These are phyloP conservation scores for Colletotrichum abscissum DNA, from an alignment of 2,329 filamentous ascomycete genomes.

Conservation along the genomic window DNA sequence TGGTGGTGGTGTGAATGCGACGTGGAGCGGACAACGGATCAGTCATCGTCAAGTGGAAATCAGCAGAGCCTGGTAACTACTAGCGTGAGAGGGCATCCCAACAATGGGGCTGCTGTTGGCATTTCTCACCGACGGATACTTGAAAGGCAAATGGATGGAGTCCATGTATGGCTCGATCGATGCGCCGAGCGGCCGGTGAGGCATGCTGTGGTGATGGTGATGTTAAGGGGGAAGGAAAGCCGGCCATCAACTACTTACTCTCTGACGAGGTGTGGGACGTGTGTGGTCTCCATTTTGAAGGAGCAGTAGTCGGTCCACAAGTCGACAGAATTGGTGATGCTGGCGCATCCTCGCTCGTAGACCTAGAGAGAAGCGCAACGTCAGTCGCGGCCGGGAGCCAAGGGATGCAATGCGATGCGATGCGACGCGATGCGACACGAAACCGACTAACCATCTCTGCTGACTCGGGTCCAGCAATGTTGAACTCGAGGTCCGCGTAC, in stretches of 20 bases:
- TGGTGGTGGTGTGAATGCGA: constrained; percentile 47
- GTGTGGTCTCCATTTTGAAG: constrained; percentile 98
- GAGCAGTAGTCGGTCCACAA: constrained; percentile 97
- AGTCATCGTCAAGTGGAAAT: constrained; percentile 52
- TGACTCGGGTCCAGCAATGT: constrained; percentile 94
- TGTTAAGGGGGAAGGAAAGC: constrained; percentile 75
- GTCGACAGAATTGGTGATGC: constrained; percentile 93
- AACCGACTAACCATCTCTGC: constrained; percentile 85
- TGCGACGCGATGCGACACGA: constrained; percentile 2
- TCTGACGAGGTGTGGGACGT: constrained; percentile 95
- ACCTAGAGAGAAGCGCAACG: constrained; percentile 65
- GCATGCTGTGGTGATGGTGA: constrained; percentile 58
- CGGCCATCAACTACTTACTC: constrained; percentile 89
- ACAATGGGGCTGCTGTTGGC: constrained; percentile 68
- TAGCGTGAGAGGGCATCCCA: constrained; percentile 74
- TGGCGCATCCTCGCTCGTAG: constrained; percentile 94
- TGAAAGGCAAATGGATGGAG: constrained; percentile 50
- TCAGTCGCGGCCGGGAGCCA: constrained; percentile 2
- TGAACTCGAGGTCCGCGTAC: constrained; percentile 97
- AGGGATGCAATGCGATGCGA: constrained; percentile 21
- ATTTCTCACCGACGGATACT: constrained; percentile 76
- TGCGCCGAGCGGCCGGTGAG: constrained; percentile 52
- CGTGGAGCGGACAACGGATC: constrained; percentile 55
- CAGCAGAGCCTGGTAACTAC: constrained; percentile 69
- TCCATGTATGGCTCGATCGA: constrained; percentile 43